phyloP scores from a whole-genome alignment of 179 eudicot species.

The Spinacia oleracea region DNA sequence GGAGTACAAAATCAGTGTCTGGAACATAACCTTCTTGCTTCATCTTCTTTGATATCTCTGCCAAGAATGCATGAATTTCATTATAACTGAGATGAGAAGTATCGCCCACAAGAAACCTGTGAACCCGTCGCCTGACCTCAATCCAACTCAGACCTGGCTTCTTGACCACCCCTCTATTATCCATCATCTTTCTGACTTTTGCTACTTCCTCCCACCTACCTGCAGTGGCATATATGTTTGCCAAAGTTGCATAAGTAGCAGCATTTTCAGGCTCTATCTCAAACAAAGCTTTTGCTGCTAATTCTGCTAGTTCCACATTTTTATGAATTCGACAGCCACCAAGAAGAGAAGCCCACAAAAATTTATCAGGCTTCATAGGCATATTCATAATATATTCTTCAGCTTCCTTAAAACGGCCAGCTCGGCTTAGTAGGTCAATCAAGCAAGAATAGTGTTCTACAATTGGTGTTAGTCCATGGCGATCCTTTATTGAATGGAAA shows the following conservation, averaged over 20 bases:
- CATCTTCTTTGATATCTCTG: conserved; percentile 58
- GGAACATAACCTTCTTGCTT: conserved; percentile 83
- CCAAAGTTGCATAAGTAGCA: conserved; percentile 47
- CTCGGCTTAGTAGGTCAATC: conserved; percentile 72
- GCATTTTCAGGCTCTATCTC: conserved; percentile 48
- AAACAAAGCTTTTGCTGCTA: conserved; percentile 42
- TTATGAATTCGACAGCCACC: conserved; percentile 55
- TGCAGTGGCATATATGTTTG: conserved; percentile 44
- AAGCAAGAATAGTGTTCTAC: conserved; percentile 75
- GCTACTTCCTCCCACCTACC: conserved; percentile 46
- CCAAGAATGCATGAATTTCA: conserved; percentile 48
- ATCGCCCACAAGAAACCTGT: conserved; percentile 69
- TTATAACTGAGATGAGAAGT: conserved; percentile 52
- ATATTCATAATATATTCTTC: conserved; percentile 50
- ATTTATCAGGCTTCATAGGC: conserved; percentile 67
- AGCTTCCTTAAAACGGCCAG: conserved; percentile 76
- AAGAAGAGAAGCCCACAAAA: conserved; percentile 73
- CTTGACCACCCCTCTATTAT: conserved; percentile 61
- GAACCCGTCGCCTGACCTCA: conserved; percentile 48
- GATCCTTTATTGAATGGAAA: conserved; percentile 59
- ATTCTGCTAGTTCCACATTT: conserved; percentile 47
- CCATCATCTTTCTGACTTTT: conserved; percentile 45
- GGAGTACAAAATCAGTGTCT: conserved; percentile 66
- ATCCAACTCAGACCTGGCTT: conserved; percentile 79
- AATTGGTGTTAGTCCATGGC: conserved; percentile 47